Base-by-base conservation (phyloP, 805 yeast species). In the Candida vartiovaarae region DNA sequence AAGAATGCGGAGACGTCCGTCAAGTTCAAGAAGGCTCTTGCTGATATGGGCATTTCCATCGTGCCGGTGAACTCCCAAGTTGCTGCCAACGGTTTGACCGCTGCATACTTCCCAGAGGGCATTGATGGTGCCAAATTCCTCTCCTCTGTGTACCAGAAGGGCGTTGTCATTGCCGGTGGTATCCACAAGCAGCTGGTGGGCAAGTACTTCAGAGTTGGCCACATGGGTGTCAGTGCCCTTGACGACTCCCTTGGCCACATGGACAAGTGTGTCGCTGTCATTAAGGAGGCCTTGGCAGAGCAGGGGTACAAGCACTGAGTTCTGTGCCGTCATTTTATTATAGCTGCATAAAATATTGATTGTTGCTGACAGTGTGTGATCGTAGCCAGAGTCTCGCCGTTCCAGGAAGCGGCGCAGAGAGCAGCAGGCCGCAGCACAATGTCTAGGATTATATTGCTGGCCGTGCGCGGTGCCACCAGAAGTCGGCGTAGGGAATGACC, bases 201-300 rank as follows among this genome's bases (percentile, higher is more conserved):
- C 46, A 81, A 83, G 63, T 90, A 90, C 69, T 86, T 91, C 71
- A 78, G 98, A 66, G 80, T 90, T 47, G 98, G 98, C 32, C 98
- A 90, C 68, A 91, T 91, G 98, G 96, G 97, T 50, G 81, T 79
- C 46, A 75, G 89, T 38, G 85, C 82, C 9, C 66, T 76, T 46
- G 78, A 80, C 53, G 71, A 66, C 33, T 64, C 67, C 43, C 68
- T 77, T 48, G 72, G 72, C 31, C 84, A 82, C 60, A 62, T 82
- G 28, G 76, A 74, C 45, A 61, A 61, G 43, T 76, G 75, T 34
- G 67, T 72, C 46, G 60, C 64, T 29, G 75, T 74, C 27, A 66
- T 79, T 44, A 68, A 71, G 49, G 66, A 64, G 38, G 57, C 76
- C 15, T 60, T 73, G 48, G 55, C 45, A 26, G 71, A 70, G 45